These are phyloP conservation scores for Globisporangium apiculatum DNA, from an alignment of 352 stramenopile species.

Conservation along the genomic window DNA sequence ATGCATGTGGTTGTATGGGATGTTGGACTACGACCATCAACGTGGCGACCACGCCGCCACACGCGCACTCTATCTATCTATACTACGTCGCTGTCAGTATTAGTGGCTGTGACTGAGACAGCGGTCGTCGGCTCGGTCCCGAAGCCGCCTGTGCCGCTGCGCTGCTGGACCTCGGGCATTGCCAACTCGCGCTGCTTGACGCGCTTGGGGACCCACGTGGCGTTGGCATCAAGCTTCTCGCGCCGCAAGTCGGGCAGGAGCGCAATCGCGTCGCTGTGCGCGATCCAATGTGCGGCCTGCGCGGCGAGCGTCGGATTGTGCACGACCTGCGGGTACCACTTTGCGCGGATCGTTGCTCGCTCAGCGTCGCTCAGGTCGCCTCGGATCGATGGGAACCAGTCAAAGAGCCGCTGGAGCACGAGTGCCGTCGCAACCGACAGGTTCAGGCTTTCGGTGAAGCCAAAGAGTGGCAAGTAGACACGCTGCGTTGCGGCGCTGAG, in stretches of 20 bases:
- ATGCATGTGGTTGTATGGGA: no score
- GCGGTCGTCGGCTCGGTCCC: no score
- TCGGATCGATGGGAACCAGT: slow-evolving; percentile 64
- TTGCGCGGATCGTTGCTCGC: slow-evolving; percentile 38
- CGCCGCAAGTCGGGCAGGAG: slow-evolving; percentile 50
- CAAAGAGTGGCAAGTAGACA: slow-evolving; percentile 91
- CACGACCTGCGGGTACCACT: slow-evolving; percentile 60
- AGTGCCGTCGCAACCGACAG: slow-evolving; percentile 90
- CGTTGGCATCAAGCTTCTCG: slow-evolving; percentile 36
- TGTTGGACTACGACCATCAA: no score
- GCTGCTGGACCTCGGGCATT: slow-evolving; percentile 61
- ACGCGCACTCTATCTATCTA: no score
- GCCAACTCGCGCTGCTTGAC: slow-evolving; percentile 45
- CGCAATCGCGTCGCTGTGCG: slow-evolving; percentile 27
- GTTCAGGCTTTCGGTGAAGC: slow-evolving; percentile 93
- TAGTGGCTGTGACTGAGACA: no score
- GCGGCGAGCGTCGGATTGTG: slow-evolving; percentile 56
- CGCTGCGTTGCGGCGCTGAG: slow-evolving; percentile 77
- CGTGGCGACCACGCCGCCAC: no score
- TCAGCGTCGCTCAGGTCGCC: slow-evolving; percentile 42
- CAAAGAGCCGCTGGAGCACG: slow-evolving; percentile 83
- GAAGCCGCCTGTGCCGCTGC: slow-evolving; percentile 7
- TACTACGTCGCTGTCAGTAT: no score
- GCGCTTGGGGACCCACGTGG: slow-evolving; percentile 62
- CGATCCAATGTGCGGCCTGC: slow-evolving; percentile 48